Percentiles rank a stretch among this genome's conserved stretches.
phyloP scores from a whole-genome alignment of 2,329 filamentous ascomycete genomes.

The Penicillium paneum region DNA sequence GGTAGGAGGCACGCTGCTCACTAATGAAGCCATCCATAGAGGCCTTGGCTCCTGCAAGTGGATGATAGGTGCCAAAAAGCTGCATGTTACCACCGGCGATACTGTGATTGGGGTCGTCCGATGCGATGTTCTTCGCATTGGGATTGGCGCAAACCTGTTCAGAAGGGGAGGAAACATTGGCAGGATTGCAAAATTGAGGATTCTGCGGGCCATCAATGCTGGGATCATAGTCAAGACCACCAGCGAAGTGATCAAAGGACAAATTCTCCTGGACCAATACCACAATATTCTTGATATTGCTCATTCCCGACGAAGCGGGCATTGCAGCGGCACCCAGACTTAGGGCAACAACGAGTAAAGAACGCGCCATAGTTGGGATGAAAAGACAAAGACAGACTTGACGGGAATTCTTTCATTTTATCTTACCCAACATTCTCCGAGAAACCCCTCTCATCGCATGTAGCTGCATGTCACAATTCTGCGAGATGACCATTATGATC shows the following conservation, averaged over 20 bases:
- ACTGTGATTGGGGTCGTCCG: slow-evolving; percentile 46
- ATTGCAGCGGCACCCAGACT: slow-evolving; percentile 6
- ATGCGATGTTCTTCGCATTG: slow-evolving; percentile 38
- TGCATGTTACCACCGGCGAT: slow-evolving; percentile 46
- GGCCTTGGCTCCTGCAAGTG: slow-evolving; percentile 23
- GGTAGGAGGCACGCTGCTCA: slow-evolving; percentile 40
- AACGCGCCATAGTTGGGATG: slow-evolving; percentile 1
- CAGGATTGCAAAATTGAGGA: slow-evolving; percentile 41
- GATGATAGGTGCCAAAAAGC: slow-evolving; percentile 41
- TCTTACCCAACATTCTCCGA: neutral
- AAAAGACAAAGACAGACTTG: neutral
- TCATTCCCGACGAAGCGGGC: slow-evolving; percentile 10
- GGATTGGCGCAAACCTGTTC: slow-evolving; percentile 38
- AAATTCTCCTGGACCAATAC: slow-evolving; percentile 47
- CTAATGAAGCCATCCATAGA: slow-evolving; percentile 45
- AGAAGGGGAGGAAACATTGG: slow-evolving; percentile 28
- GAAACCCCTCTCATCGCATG: neutral
- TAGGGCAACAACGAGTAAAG: slow-evolving; percentile 8
- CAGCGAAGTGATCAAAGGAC: slow-evolving; percentile 42
- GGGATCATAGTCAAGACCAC: slow-evolving; percentile 39
- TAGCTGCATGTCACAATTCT: neutral
- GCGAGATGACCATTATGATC: slow-evolving; percentile 1
- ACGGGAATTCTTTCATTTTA: neutral
- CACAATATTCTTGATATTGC: slow-evolving; percentile 50
- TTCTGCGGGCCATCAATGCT: slow-evolving; percentile 36